Base-by-base conservation (phyloP, 2,329 filamentous ascomycete species). In the Tolypocladium ovalisporum region DNA sequence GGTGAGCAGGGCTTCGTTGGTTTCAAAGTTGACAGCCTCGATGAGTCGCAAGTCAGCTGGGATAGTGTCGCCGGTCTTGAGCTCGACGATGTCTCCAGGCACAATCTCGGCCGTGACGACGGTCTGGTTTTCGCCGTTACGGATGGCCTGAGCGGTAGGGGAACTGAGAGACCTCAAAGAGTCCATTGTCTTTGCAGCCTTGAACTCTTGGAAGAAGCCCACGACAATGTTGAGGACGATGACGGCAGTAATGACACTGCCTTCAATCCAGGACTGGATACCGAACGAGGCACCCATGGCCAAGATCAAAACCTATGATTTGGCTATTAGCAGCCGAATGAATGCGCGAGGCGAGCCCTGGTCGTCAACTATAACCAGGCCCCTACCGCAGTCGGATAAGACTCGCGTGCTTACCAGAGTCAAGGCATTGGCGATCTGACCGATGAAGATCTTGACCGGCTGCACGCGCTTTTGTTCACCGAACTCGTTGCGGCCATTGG, bases 361-460 rank as follows among this genome's bases (percentile, higher is more conserved):
- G 54, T 15, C 27, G n/a, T n/a, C n/a, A n/a, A n/a, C n/a, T n/a
- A n/a, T n/a, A n/a, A n/a, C n/a, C n/a, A n/a, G n/a, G n/a, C n/a
- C n/a, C n/a, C n/a, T n/a, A n/a, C n/a, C n/a, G n/a, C n/a, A 9
- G 24, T 29, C 13, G 3, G 5, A 29, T 19, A 7, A 4, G 8
- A n/a, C 13, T n/a, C 29, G 34, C 27, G 35, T 15, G 61, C 68
- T 65, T 65, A 85, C 85, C 69, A 88, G 68, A 62, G 82, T 87
- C 81, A 88, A 82, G 17, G 85, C 85, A 69, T 88, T 88, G 59
- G 83, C 84, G 56, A 88, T 75, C 66, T 89, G 85, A 36, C 79
- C 76, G 54, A 87, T 73, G 27, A 89, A 71, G 59, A 88, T 88
- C 65, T 86, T 85, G 57, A 79, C 62, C 34, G 82, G 78, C 57